These are phyloP conservation scores for Malassezia arunalokei DNA, from an alignment of 1,284 basidiomycete species.

Conservation along the genomic window DNA sequence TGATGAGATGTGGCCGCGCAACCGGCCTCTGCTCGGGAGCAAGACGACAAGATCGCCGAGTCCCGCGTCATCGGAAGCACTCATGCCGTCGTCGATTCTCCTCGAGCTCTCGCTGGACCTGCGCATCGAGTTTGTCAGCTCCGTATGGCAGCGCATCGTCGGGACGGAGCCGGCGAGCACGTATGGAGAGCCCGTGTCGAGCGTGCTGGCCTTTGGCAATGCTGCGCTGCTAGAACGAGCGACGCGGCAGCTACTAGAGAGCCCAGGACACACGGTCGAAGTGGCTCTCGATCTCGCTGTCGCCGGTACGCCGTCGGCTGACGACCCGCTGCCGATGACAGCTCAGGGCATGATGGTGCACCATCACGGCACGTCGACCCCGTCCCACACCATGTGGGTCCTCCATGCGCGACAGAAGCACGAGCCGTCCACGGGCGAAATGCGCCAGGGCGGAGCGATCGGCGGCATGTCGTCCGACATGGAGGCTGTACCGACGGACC, in stretches of 20 bases:
- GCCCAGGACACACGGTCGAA: constrained; percentile 89
- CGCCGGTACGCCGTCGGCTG: constrained; percentile 53
- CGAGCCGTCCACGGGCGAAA: neutral
- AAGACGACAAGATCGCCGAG: neutral
- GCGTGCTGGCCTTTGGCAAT: constrained; percentile 70
- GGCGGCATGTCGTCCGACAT: constrained; percentile 20
- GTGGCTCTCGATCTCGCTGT: constrained; percentile 58
- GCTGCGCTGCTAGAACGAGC: constrained; percentile 76
- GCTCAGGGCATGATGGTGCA: constrained; percentile 98
- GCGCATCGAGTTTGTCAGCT: constrained; percentile 75
- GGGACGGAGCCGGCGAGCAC: constrained; percentile 71
- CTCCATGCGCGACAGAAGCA: constrained; percentile 48
- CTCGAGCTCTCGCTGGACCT: constrained; percentile 88
- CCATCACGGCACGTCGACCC: constrained; percentile 68
- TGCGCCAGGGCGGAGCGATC: neutral
- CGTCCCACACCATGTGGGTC: constrained; percentile 99
- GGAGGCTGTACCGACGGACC: constrained; percentile 51
- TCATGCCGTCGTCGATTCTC: constrained; percentile 49
- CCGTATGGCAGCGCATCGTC: constrained; percentile 80
- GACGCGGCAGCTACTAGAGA: constrained; percentile 68
- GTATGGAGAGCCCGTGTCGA: constrained; percentile 67
- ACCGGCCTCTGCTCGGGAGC: neutral
- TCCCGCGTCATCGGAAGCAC: neutral
- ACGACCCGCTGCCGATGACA: constrained; percentile 60
- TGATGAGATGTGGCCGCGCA: constrained; percentile 49